Base-by-base conservation (phyloP, 2,329 filamentous ascomycete genomes). In the Beauveria rudraprayagi region DNA sequence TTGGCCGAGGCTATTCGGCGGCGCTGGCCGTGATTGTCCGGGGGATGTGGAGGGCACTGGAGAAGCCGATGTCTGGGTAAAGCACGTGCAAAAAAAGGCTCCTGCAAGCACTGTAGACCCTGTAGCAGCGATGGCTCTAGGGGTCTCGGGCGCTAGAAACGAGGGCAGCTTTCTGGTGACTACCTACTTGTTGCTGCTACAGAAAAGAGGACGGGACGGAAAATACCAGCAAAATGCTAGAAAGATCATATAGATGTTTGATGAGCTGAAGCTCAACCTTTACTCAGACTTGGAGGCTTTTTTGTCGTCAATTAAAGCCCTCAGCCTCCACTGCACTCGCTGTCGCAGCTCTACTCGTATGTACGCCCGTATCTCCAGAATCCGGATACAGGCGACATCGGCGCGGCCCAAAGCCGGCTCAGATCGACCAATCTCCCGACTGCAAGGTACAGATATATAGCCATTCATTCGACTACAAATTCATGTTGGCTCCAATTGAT, bases 381-480 rank as follows among this genome's bases (percentile, higher is more conserved):
- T 59, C 55, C 55, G 47, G 41, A 37, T 57, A 57, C 55, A 57
- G 55, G 55, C 55, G 55, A 57, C 55, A 57, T 57, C 44, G 55
- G 55, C 55, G 44, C 28, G 46, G 17, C n/a, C 19, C 19, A 24
- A 22, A 16, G 30, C 28, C 9, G 17, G 55, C 55, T 37, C 22
- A 43, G 46, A 58, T 51, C 34, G 28, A 8, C 24, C 53, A 30
- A 30, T 22, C 26, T 46, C 26, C n/a, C 16, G 26, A 47, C 14
- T 48, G 24, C 14, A 8, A 17, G 14, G 47, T 5, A 17, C 16
- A 11, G 5, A 5, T 34, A 10, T 43, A 8, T 17, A 19, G 41
- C 41, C 41, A 1, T n/a, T 19, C 11, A 37, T 0, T 43, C 17
- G 11, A 19, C 17, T 43, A 43, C 3, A 30, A 34, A 34, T 30